phyloP scores from a whole-genome alignment of 805 yeast genomes.

The Zygosaccharomyces gambellarensis region DNA sequence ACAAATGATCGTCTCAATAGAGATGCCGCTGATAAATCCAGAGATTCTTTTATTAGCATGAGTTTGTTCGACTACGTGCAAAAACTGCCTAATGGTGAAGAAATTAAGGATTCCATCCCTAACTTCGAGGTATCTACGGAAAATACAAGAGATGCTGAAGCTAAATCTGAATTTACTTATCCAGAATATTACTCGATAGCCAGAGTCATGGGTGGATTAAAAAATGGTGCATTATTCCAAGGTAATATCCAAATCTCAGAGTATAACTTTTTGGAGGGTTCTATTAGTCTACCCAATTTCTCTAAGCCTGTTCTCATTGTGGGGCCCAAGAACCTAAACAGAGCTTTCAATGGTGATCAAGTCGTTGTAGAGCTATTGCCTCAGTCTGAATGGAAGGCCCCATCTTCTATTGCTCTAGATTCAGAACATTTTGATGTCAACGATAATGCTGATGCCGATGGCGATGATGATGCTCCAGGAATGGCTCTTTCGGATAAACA shows the following conservation, averaged over 20 bases:
- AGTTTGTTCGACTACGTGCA: slow-evolving; percentile 68
- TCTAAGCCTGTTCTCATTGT: slow-evolving; percentile 75
- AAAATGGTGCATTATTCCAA: slow-evolving; percentile 80
- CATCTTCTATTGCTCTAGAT: slow-evolving; percentile 73
- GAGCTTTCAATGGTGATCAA: slow-evolving; percentile 88
- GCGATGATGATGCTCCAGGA: slow-evolving; percentile 51
- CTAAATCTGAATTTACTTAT: slow-evolving; percentile 51
- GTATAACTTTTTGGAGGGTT: slow-evolving; percentile 85
- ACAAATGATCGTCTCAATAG: slow-evolving; percentile 76
- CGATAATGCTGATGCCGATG: slow-evolving; percentile 53
- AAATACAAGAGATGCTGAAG: slow-evolving; percentile 20
- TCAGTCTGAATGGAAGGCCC: slow-evolving; percentile 79
- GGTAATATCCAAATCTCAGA: slow-evolving; percentile 77
- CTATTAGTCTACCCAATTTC: slow-evolving; percentile 64
- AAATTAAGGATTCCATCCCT: slow-evolving; percentile 74
- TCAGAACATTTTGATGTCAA: slow-evolving; percentile 59
- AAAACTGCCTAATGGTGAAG: slow-evolving; percentile 63
- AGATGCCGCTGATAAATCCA: slow-evolving; percentile 42
- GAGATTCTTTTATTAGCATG: slow-evolving; percentile 50
- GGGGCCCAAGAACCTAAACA: slow-evolving; percentile 80
- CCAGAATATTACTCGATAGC: slow-evolving; percentile 77
- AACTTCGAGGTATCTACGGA: slow-evolving; percentile 38
- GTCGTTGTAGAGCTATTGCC: slow-evolving; percentile 90
- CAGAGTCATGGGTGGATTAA: slow-evolving; percentile 84
- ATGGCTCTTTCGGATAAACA: slow-evolving; percentile 32